Evolutionary conservation across 176 grass and related monocot species (phyloP).

Genomic region (Paspalum vaginatum): DNA sequence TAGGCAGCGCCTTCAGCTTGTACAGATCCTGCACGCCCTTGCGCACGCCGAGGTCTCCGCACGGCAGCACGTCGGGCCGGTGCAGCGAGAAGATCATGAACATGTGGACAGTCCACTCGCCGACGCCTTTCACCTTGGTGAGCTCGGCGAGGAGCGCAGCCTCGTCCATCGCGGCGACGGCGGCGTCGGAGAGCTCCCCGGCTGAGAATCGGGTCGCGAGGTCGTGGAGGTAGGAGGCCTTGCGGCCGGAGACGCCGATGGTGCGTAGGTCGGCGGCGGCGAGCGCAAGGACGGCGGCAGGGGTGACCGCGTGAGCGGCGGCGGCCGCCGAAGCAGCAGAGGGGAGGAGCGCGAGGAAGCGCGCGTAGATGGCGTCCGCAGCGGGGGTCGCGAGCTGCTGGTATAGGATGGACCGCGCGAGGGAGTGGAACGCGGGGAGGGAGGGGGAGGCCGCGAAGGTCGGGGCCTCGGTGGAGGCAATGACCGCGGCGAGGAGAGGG

Average conservation of each 20-base stretch:
- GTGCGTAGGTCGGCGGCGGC: constrained; percentile 53
- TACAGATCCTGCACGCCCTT: constrained; percentile 73
- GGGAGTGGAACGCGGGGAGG: constrained; percentile 63
- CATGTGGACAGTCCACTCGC: constrained; percentile 76
- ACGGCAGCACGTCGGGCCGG: constrained; percentile 68
- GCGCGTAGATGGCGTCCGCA: constrained; percentile 56
- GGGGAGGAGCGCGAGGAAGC: constrained; percentile 56
- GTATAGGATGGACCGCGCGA: constrained; percentile 61
- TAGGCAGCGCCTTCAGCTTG: constrained; percentile 51
- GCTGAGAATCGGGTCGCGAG: constrained; percentile 49
- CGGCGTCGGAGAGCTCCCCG: constrained; percentile 51
- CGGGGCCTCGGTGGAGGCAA: constrained; percentile 46
- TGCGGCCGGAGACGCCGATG: constrained; percentile 67
- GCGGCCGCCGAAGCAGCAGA: neutral
- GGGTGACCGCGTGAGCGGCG: constrained; percentile 20
- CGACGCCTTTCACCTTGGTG: constrained; percentile 58
- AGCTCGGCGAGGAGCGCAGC: constrained; percentile 50
- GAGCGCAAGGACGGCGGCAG: constrained; percentile 54
- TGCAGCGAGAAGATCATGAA: constrained; percentile 85
- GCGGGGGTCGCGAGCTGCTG: constrained; percentile 63
- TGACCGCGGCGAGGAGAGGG: constrained; percentile 46
- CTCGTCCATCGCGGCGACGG: constrained; percentile 53
- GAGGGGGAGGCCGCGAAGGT: constrained; percentile 40
- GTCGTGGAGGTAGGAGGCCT: constrained; percentile 60
- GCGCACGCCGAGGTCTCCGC: constrained; percentile 66